A percentile compares a stretch with the other conserved stretches of the same genome.
These are phyloP conservation scores for Suillus plorans DNA, from an alignment of 768 basidiomycete genomes.

Conservation along the genomic window DNA sequence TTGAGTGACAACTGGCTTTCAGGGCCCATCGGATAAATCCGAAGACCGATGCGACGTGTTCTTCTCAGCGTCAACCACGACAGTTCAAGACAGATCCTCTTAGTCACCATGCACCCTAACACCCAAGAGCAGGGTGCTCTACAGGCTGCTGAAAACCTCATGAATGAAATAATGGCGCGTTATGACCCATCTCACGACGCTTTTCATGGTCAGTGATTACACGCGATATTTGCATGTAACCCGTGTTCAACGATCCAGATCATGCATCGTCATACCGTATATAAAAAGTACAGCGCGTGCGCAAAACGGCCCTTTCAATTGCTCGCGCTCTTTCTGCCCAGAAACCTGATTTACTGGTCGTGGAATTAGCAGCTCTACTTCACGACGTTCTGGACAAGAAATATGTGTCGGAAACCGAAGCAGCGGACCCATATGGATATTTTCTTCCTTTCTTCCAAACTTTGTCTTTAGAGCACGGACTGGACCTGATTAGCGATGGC, in stretches of 20 bases:
- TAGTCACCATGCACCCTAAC: constrained; percentile 47
- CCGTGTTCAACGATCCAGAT: constrained; percentile 1
- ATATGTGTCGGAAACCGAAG: constrained; percentile 60
- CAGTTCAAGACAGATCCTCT: not conserved
- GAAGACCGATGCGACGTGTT: constrained; percentile 19
- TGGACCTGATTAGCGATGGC: constrained; percentile 61
- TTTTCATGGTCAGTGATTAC: constrained; percentile 59
- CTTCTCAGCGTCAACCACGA: not conserved
- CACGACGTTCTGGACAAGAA: constrained; percentile 90
- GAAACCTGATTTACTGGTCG: constrained; percentile 66
- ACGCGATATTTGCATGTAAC: not conserved
- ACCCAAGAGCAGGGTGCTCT: constrained; percentile 51
- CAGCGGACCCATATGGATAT: constrained; percentile 61
- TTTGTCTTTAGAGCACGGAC: constrained; percentile 39
- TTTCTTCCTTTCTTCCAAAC: constrained; percentile 65
- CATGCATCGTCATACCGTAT: not conserved
- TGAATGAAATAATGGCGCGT: constrained; percentile 70
- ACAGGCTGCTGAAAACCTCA: constrained; percentile 61
- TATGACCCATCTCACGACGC: constrained; percentile 83
- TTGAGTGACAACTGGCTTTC: not conserved
- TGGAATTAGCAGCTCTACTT: constrained; percentile 85
- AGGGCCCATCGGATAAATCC: constrained; percentile 17
- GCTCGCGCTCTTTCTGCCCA: constrained; percentile 47
- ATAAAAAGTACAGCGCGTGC: constrained; percentile 74
- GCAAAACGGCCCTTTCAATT: constrained; percentile 71